Base-by-base conservation (phyloP, 805 yeast genomes). In the Metschnikowia santaceciliae region DNA sequence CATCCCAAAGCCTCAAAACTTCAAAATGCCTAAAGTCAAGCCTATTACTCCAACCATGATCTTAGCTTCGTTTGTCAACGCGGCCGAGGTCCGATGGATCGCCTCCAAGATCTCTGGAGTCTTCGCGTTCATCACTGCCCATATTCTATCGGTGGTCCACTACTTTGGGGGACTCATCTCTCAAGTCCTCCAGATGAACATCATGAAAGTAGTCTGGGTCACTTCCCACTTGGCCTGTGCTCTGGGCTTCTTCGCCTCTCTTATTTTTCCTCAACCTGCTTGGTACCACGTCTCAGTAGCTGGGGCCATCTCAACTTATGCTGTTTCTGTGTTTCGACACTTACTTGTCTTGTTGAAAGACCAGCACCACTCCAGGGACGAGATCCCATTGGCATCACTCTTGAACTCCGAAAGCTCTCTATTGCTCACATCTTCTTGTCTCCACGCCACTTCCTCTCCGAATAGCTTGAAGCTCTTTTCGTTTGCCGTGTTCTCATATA, bases 331-430 rank as follows among this genome's bases (percentile, higher is more conserved):
- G 41, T 20, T 47, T 23, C 51, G 57, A 15, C 55, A 47, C 34
- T 47, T 52, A 42, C 38, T 47, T 17, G 46, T 43, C n/a, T 42
- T 55, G 47, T 26, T 40, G 19, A 39, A 23, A 23, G 42, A 17
- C 15, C 39, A 32, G 32, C 45, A 41, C 17, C 51, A 43, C 14
- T 38, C 46, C 6, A 49, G 44, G n/a, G 51, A 47, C 17, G 49
- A 51, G 23, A 47, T 56, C 20, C 66, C 66, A 2, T 46, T 67
- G 42, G 55, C 64, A 0, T 48, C 54, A 6, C 37, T 67, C 17
- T 49, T 68, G 36, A 56, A 60, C 35, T 63, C 71, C 6, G 74
- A 70, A 37, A 67, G 63, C 48, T 61, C 68, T 22, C 62, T 59
- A 33, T 54, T 69, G 11, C 55, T 69, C 32, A 60, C 56, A 0